Evolutionary conservation across 257 asterid genomes (phyloP), one percentile per base, ranked within the genome.

Genomic region (Thymus mandschuricus): DNA sequence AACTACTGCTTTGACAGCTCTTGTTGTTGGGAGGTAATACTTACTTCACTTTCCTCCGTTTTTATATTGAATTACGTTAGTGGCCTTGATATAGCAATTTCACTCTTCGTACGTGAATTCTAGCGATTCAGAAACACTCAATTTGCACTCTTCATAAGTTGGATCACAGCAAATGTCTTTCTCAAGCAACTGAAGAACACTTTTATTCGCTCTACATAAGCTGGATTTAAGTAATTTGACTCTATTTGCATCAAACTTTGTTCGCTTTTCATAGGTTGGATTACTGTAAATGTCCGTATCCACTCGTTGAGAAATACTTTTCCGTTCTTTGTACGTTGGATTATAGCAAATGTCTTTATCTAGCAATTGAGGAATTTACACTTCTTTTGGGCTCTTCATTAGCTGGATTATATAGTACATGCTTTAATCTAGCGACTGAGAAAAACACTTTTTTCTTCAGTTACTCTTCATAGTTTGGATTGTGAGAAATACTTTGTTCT

Each of bases 1-100:
- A 75, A 86, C 94, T 28, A 89, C 94, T 61, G 96, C 96, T 50
- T 75, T 87, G 76, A 76, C 88, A 0, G 94, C 88, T 68, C 86
- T 89, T 64, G 65, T 87, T 2, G 27, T 89, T 6, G 96, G 96
- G 66, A 85, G 96, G 92, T 86, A 82, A 38, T 34, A 28, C 3
- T 50, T 13, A 28, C 3, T 50, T 13, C 10, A n/a, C 46, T 8
- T 55, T 59, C 38, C 5, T 27, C 31, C 28, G 11, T 30, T 41
- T 27, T 60, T 60, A 21, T 21, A 21, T 21, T 21, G 21, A 21
- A 21, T 21, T 21, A 21, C 21, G 21, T 21, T 21, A 21, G 21
- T 21, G 21, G 21, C 21, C 21, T 21, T 21, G 21, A 21, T 21
- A 21, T 21, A 21, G 21, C 21, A 21, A 21, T 21, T 21, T 21